Percentiles rank a stretch among this genome's conserved stretches.
Conservation (phyloP, 768 basidiomycete species). For the Strobilomyces confusus region DNA sequence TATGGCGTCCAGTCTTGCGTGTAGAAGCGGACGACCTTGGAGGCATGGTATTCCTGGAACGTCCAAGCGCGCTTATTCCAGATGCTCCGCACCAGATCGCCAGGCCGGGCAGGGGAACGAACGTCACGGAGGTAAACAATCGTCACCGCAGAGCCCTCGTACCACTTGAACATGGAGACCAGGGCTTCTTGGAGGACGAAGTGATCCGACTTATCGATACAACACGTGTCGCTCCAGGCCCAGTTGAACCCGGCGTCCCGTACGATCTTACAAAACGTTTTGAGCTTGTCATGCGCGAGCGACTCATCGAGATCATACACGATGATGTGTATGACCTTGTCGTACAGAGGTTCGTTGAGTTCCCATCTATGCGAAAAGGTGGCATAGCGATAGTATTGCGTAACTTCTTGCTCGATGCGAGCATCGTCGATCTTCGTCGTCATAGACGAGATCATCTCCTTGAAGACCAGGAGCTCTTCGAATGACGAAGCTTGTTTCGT, state of each 20-base stretch:
- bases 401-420: conserved; percentile 4
- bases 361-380: conserved; percentile 16
- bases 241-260: conserved; percentile 4
- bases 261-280: conserved; percentile 1
- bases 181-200: conserved; percentile 4
- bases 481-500: conserved; percentile 1
- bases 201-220: conserved; percentile 6
- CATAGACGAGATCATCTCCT: conserved; percentile 12
- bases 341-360: conserved; percentile 4
- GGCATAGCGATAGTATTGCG: conserved; percentile 6
- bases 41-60: conserved; percentile 7
- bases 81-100: background rate
- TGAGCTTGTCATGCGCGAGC: conserved; percentile 4
- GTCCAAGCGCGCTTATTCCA: conserved; percentile 6
- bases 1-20: conserved; percentile 1
- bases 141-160: conserved; percentile 1
- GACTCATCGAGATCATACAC: conserved; percentile 12
- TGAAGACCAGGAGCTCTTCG: conserved; percentile 1
- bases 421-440: conserved; percentile 1
- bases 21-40: conserved; percentile 2
- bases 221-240: conserved; percentile 14
- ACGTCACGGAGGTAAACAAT: conserved; percentile 3
- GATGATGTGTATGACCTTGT: background rate
- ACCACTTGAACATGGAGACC: conserved; percentile 9
- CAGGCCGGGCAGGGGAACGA: background rate